phyloP scores from a whole-genome alignment of 2,329 filamentous ascomycete genomes.

The Apiospora hydei region DNA sequence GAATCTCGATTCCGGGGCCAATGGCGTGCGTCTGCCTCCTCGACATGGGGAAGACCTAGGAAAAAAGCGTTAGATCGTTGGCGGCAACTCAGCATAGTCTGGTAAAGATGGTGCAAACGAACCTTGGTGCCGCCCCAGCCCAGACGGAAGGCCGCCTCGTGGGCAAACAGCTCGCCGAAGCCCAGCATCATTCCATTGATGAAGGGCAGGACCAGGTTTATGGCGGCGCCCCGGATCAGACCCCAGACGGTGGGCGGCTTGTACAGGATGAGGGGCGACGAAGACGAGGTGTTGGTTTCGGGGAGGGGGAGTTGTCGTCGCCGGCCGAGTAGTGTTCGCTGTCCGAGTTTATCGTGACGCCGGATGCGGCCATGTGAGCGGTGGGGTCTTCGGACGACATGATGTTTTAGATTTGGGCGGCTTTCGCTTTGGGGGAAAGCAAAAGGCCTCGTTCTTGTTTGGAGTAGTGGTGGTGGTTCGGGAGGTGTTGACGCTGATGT shows the following conservation, averaged over 20 bases:
- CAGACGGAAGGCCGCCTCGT: slow-evolving; percentile 90
- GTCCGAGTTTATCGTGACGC: slow-evolving; percentile 81
- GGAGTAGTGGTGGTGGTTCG: not conserved
- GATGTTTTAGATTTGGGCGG: slow-evolving; percentile 25
- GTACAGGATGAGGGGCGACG: slow-evolving; percentile 82
- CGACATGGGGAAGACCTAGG: slow-evolving; percentile 63
- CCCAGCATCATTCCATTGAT: slow-evolving; percentile 98
- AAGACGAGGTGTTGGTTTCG: slow-evolving; percentile 60
- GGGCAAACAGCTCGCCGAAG: slow-evolving; percentile 95
- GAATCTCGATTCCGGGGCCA: slow-evolving; percentile 84
- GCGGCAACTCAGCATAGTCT: too few relatives aligned
- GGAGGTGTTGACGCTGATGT: not conserved
- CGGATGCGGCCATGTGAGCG: slow-evolving; percentile 72
- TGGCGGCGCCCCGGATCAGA: slow-evolving; percentile 84
- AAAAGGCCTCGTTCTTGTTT: not conserved
- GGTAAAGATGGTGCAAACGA: slow-evolving; percentile 39
- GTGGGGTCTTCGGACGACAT: slow-evolving; percentile 61
- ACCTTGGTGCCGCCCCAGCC: slow-evolving; percentile 97
- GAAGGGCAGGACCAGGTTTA: slow-evolving; percentile 95
- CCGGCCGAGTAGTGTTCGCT: slow-evolving; percentile 80
- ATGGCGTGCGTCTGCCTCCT: slow-evolving; percentile 71
- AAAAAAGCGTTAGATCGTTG: not conserved
- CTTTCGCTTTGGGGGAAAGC: not conserved
- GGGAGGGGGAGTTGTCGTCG: slow-evolving; percentile 68
- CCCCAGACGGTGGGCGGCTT: slow-evolving; percentile 88